Percentiles rank a stretch among this genome's conserved stretches.
phyloP scores from a whole-genome alignment of 2,329 filamentous ascomycete genomes.

The Fusarium sambucinum region DNA sequence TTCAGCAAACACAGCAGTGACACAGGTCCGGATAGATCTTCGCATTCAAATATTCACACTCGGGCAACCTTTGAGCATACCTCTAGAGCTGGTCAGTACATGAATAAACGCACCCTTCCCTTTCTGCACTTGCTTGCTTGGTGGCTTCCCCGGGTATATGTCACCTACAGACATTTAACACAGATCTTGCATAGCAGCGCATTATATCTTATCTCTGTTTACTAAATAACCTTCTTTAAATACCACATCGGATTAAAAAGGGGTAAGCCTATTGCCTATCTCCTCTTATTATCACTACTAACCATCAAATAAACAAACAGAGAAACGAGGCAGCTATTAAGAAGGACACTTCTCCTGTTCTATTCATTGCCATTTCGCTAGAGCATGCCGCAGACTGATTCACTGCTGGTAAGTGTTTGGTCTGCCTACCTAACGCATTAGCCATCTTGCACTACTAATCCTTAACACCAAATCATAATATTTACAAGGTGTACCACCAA shows the following conservation, averaged over 20 bases:
- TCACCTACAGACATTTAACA: not conserved
- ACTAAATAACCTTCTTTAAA: not conserved
- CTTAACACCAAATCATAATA: not conserved
- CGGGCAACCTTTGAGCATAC: rapidly evolving
- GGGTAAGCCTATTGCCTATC: not conserved
- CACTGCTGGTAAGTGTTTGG: not conserved
- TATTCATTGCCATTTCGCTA: not conserved
- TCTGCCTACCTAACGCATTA: not conserved
- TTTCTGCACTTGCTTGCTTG: not conserved
- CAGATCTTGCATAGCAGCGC: not conserved
- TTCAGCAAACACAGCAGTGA: not conserved
- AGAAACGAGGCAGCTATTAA: not conserved
- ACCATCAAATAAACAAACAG: not conserved
- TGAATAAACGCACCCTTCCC: no score
- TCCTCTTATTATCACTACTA: not conserved
- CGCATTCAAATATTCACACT: not conserved
- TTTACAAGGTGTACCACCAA: conserved; percentile 2
- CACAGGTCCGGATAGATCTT: not conserved
- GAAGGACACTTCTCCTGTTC: not conserved
- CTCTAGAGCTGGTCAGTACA: not conserved
- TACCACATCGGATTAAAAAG: not conserved
- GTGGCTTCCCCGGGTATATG: not conserved
- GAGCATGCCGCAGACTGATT: not conserved
- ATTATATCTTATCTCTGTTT: not conserved
- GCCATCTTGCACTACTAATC: not conserved